These are phyloP conservation scores for Colletotrichum sp. DNA, from an alignment of 2,329 filamentous ascomycete species.

Conservation along the genomic window DNA sequence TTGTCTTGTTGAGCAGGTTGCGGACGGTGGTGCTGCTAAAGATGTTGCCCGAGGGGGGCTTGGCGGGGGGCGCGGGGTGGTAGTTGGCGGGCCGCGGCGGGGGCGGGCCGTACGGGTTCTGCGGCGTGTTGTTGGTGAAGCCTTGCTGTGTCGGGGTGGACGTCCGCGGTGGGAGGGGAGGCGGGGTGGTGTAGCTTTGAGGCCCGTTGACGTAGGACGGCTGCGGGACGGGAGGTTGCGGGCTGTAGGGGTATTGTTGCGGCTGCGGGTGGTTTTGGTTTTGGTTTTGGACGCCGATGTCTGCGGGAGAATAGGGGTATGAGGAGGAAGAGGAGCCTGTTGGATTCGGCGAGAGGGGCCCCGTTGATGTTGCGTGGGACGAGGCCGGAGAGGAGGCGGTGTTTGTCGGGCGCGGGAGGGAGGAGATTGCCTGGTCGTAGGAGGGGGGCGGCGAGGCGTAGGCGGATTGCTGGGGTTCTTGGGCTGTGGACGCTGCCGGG, in stretches of 20 bases:
- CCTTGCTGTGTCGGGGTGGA: not conserved
- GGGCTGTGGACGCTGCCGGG: not conserved
- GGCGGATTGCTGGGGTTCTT: not conserved
- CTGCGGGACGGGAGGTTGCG: not conserved
- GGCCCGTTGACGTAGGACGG: not conserved
- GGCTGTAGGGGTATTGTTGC: not conserved
- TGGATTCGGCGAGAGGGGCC: not conserved
- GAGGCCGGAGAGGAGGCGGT: not conserved
- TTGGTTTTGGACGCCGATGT: not conserved
- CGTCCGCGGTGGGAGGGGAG: not conserved
- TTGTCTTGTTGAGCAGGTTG: slow-evolving; percentile 40
- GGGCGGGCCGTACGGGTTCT: not conserved
- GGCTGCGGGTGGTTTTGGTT: not conserved
- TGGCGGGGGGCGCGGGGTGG: not conserved
- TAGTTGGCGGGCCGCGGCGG: not conserved
- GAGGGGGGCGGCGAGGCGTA: slow-evolving; percentile 10
- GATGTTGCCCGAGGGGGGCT: slow-evolving; percentile 23
- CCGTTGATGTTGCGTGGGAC: not conserved
- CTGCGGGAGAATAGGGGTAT: slow-evolving; percentile 1
- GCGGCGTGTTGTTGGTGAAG: not conserved
- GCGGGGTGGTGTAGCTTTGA: not conserved
- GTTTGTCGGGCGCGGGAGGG: not conserved
- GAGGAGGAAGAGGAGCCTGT: not conserved
- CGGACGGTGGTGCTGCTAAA: slow-evolving; percentile 37
- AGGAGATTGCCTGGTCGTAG: not conserved